Conservation (phyloP, 1,139 yeast genomes). For the Candida tunisiensis region DNA sequence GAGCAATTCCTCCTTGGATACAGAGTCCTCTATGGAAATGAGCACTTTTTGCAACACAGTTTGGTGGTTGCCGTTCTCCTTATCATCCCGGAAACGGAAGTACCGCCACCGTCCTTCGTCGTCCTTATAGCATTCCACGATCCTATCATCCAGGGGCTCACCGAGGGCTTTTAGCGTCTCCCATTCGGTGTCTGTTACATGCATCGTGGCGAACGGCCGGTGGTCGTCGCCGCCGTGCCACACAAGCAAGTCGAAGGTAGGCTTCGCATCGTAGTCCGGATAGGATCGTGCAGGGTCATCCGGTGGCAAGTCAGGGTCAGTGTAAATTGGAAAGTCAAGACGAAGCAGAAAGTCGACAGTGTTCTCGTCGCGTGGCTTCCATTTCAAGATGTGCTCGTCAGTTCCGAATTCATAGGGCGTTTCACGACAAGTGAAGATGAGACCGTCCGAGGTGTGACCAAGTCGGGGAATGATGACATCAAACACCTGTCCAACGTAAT, state of each 20-base stretch:
- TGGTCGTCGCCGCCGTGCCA: constrained; percentile 70
- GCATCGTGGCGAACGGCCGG: constrained; percentile 48
- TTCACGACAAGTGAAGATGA: constrained; percentile 82
- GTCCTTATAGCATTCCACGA: constrained; percentile 66
- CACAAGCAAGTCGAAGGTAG: constrained; percentile 44
- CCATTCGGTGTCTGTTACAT: constrained; percentile 66
- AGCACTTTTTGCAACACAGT: constrained; percentile 69
- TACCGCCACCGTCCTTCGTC: constrained; percentile 60
- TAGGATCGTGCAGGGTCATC: constrained; percentile 53
- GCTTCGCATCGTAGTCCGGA: constrained; percentile 67
- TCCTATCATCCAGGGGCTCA: constrained; percentile 82
- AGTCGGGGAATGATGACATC: constrained; percentile 46
- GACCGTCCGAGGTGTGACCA: constrained; percentile 85
- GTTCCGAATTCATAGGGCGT: constrained; percentile 84
- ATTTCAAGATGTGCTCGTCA: constrained; percentile 57
- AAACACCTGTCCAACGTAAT: constrained; percentile 64
- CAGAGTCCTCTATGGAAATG: constrained; percentile 76
- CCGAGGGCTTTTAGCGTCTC: constrained; percentile 44
- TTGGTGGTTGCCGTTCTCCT: constrained; percentile 70
- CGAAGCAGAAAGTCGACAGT: constrained; percentile 74
- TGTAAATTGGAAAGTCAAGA: constrained; percentile 45
- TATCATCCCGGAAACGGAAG: constrained; percentile 86
- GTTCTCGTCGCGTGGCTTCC: constrained; percentile 97
- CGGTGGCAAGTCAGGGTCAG: constrained; percentile 55
- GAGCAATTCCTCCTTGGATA: constrained; percentile 56